phyloP scores from a whole-genome alignment of 257 asterid species.

The Schizonepeta tenuifolia region DNA sequence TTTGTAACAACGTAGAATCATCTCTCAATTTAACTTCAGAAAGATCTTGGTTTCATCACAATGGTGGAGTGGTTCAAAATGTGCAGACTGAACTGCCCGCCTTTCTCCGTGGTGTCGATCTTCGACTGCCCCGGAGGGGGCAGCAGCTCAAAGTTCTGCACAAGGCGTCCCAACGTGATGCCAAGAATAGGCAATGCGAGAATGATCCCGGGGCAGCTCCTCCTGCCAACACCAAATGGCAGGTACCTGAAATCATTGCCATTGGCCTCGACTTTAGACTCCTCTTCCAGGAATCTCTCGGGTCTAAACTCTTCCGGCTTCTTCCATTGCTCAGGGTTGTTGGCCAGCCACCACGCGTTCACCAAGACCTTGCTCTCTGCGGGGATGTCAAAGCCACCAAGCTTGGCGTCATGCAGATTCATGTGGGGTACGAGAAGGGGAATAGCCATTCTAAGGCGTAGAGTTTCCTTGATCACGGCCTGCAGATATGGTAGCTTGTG shows the following conservation, averaged over 20 bases:
- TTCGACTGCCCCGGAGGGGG: conserved; percentile 66
- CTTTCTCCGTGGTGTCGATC: conserved; percentile 62
- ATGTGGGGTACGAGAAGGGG: conserved; percentile 79
- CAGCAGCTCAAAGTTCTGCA: conserved; percentile 74
- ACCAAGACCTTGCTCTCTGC: conserved; percentile 74
- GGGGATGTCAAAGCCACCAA: conserved; percentile 64
- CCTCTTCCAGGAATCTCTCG: conserved; percentile 72
- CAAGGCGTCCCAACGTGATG: conserved; percentile 66
- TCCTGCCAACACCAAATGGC: conserved; percentile 72
- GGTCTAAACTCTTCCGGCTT: conserved; percentile 77
- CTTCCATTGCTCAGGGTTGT: conserved; percentile 64
- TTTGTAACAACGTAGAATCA: no score
- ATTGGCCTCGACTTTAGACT: conserved; percentile 66
- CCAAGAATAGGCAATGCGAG: conserved; percentile 74
- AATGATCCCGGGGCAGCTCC: conserved; percentile 81
- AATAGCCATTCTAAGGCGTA: conserved; percentile 68
- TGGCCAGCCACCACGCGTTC: conserved; percentile 77
- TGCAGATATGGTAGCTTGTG: conserved; percentile 69
- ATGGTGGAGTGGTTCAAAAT: conserved; percentile 78
- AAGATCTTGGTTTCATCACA: conserved; percentile 55
- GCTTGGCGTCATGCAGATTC: conserved; percentile 74
- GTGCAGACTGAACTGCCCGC: conserved; percentile 72
- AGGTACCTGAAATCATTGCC: conserved; percentile 71
- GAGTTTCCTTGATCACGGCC: conserved; percentile 73
- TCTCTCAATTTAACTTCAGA: background rate